Base-by-base conservation (phyloP, 768 basidiomycete species). In the Phylloporus rhodoxanthus region DNA sequence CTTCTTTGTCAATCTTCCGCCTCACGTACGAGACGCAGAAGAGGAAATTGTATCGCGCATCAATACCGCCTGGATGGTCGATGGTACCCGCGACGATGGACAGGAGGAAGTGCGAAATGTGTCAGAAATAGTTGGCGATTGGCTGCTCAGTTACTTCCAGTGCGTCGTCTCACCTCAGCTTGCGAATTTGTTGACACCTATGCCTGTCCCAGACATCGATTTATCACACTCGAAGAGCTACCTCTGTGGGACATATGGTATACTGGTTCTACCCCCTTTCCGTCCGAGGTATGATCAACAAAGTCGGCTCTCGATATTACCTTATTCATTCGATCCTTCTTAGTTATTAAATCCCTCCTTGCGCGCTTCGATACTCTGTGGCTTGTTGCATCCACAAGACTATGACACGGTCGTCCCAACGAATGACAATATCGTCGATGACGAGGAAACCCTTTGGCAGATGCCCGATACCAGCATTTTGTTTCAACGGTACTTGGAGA, bases 381-480 rank as follows among this genome's bases (percentile, higher is more conserved):
- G 81, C 4, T 72, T 90, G 10, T 59, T 84, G 23, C 70, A 78
- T 47, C 84, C 87, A 5, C 68, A 75, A 50, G 75, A 78, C 29
- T 83, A 79, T 51, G 19, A 50, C 51, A 34, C 45, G 34, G 8
- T 19, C 23, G n/a, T 34, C 8, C 19, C 28, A 23, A n/a, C 45
- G 15, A 43, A 43, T 13, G 59, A 36, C 14, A 40, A 57, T 7
- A 58, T 60, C 7, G 43, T 36, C 2, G 66, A 67, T 32, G 65
- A 69, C 26, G 63, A 62, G 0, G 63, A 66, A 15, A 50, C 66
- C 2, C 58, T 82, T 6, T 77, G 73, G 72, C 71, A 77, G 40
- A 73, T 86, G 36, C 84, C 87, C 0, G 90, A 92, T 57, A 83
- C 80, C 2, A 83, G 79, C 57, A 85, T 91, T 50, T 70, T 91